Conservation (phyloP, 129 eudicot species). For the Chrysanthemum makinoi region DNA sequence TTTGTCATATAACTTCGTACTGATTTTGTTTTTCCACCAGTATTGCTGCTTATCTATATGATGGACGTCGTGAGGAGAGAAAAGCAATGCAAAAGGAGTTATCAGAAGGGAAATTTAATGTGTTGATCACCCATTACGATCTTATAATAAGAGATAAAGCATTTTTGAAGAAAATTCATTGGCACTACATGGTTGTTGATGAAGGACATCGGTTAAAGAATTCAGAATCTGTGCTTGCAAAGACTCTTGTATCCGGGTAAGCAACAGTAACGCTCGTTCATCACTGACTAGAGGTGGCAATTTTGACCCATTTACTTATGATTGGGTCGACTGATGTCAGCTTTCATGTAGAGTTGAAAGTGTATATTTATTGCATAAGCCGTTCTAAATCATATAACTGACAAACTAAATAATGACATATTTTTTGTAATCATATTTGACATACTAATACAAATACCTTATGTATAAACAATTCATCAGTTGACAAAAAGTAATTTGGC, state of each 20-base stretch:
- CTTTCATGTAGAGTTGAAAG: no score
- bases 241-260: conserved; percentile 91
- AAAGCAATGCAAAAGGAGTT: conserved; percentile 77
- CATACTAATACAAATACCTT: no score
- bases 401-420: no score
- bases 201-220: conserved; percentile 98
- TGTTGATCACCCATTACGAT: conserved; percentile 86
- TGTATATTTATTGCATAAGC: no score
- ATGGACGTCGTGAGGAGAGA: conserved; percentile 91
- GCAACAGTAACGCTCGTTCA: conserved; percentile 15
- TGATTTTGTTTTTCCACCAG: conserved; percentile 38
- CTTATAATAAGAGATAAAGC: conserved; percentile 93
- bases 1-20: neutral
- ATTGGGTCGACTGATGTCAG: neutral
- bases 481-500: no score
- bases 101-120: conserved; percentile 85
- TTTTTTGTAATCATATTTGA: no score
- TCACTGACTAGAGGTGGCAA: neutral
- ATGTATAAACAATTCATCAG: no score
- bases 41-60: conserved; percentile 74
- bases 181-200: conserved; percentile 95
- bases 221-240: conserved; percentile 88
- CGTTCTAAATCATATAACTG: no score
- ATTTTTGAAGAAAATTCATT: conserved; percentile 79
- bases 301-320: neutral